phyloP scores from a whole-genome alignment of 352 stramenopile species.

The Pythium angustatum region DNA sequence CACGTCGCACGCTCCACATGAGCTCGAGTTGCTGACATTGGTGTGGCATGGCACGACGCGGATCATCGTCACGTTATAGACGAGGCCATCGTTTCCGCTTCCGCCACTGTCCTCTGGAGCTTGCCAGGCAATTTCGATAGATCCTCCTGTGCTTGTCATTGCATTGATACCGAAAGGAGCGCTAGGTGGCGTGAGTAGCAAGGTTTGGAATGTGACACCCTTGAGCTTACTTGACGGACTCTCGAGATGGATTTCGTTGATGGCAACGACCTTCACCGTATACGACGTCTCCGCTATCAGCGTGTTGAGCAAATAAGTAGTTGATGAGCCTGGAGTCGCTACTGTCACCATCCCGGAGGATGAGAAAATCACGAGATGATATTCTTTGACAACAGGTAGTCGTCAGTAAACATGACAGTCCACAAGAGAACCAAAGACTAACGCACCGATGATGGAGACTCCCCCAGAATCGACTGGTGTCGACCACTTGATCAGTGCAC shows the following conservation, averaged over 20 bases:
- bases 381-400: constrained; percentile 29
- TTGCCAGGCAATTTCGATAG: constrained; percentile 60
- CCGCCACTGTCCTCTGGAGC: constrained; percentile 43
- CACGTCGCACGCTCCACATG: constrained; percentile 39
- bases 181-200: constrained; percentile 31
- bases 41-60: constrained; percentile 37
- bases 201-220: constrained; percentile 47
- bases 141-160: constrained; percentile 39
- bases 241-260: constrained; percentile 35
- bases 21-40: neutral
- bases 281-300: constrained; percentile 47
- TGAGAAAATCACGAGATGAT: constrained; percentile 13
- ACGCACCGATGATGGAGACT: constrained; percentile 41
- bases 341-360: constrained; percentile 23
- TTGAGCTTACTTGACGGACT: constrained; percentile 25
- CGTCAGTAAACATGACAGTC: neutral
- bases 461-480: constrained; percentile 49
- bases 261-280: constrained; percentile 47
- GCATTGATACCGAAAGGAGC: constrained; percentile 33
- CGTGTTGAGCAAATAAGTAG: constrained; percentile 28
- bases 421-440: neutral
- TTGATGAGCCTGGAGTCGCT: constrained; percentile 7
- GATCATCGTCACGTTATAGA: constrained; percentile 52
- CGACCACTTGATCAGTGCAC: constrained; percentile 38
- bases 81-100: constrained; percentile 27